Evolutionary conservation across 2,329 filamentous ascomycete species (phyloP).

Genomic region (Fusarium stilboides): DNA sequence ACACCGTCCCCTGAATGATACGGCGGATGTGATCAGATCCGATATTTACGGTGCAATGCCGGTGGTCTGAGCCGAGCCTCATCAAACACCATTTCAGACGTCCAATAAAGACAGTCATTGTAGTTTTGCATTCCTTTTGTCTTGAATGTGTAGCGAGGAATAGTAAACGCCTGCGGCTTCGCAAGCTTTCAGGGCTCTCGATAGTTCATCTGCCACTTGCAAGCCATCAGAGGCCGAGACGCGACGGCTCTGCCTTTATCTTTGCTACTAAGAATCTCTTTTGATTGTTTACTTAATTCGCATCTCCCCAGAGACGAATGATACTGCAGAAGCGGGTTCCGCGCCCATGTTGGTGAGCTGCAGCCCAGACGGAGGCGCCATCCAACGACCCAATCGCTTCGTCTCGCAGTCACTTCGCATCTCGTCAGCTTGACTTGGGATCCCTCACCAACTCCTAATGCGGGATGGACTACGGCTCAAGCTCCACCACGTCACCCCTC

Average conservation of each 20-base stretch:
- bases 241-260: conserved; percentile 3
- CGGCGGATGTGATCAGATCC: conserved; percentile 4
- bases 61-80: conserved; percentile 42
- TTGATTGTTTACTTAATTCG: conserved; percentile 37
- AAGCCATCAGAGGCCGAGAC: conserved; percentile 20
- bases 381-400: conserved; percentile 45
- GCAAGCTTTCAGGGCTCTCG: conserved; percentile 9
- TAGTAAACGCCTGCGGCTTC: conserved; percentile 11
- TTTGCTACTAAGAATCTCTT: conserved; percentile 13
- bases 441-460: conserved; percentile 43
- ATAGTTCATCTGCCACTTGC: conserved; percentile 19
- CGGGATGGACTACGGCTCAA: conserved; percentile 43
- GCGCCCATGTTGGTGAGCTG: conserved; percentile 32
- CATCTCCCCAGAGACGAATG: conserved; percentile 45
- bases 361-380: conserved; percentile 44
- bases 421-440: conserved; percentile 43
- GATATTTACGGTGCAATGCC: conserved; percentile 16
- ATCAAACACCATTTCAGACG: conserved; percentile 4
- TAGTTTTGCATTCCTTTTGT: conserved; percentile 22
- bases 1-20: conserved; percentile 1
- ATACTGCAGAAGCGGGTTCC: conserved; percentile 39
- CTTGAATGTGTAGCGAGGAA: conserved; percentile 2
- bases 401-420: conserved; percentile 34
- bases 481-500: conserved; percentile 49
- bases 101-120: conserved; percentile 10